phyloP scores from a whole-genome alignment of 306 rosid species.

The Dryas alaskensis region DNA sequence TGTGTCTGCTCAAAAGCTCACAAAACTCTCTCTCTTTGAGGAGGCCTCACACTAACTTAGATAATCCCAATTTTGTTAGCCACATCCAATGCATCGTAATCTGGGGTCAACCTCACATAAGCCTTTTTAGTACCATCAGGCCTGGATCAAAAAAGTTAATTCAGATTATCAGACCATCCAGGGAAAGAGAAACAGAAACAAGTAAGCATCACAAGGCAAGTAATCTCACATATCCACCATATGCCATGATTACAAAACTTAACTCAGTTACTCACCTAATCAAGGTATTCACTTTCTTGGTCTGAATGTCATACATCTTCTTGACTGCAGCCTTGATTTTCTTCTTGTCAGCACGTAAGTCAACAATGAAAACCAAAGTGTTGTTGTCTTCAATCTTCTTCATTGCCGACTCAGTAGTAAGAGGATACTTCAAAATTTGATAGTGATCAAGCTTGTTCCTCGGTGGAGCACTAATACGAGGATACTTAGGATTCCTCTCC shows the following conservation, averaged over 20 bases:
- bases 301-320: constrained; percentile 85
- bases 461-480: constrained; percentile 77
- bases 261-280: constrained; percentile 51
- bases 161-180: not conserved
- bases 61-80: constrained; percentile 93
- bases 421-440: constrained; percentile 73
- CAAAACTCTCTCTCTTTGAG: not conserved
- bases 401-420: constrained; percentile 89
- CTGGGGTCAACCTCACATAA: constrained; percentile 81
- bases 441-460: constrained; percentile 86
- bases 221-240: not conserved
- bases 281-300: constrained; percentile 85
- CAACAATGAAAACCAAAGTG: constrained; percentile 83
- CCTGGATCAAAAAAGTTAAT: constrained; percentile 41
- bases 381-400: constrained; percentile 87
- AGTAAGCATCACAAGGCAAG: not conserved
- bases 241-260: not conserved
- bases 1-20: not conserved
- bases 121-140: constrained; percentile 97
- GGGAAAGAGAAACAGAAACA: not conserved
- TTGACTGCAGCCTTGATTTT: constrained; percentile 81
- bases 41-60: constrained; percentile 32
- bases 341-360: constrained; percentile 83
- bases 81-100: constrained; percentile 79
- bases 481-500: constrained; percentile 77